Base-by-base conservation (phyloP, 257 asterid genomes). In the Paulownia fortunei region DNA sequence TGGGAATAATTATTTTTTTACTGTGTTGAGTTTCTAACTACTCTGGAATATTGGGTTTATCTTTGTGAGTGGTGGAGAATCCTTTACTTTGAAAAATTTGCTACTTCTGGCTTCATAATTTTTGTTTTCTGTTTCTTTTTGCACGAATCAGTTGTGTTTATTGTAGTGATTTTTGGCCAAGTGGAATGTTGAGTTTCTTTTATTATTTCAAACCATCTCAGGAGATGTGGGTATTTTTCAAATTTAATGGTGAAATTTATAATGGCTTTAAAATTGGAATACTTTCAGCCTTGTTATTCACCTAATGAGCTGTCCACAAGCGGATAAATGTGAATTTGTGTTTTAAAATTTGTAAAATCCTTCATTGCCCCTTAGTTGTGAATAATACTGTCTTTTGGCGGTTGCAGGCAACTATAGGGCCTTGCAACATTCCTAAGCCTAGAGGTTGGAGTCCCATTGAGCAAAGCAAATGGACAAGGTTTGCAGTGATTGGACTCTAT, bases 401-500 rank as follows among this genome's bases (percentile, higher is more conserved):
- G 68, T 87, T 75, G 83, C 92, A 93, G 99, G 99, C 98, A 82
- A 88, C 92, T 68, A 80, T 86, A 60, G 99, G 99, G 71, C 97
- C 98, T 74, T 96, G 98, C 87, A 92, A 92, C 63, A 79, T 85
- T 83, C 94, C 97, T 79, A 93, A 96, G 88, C 99, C 99, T 75
- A 91, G 91, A 86, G 90, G 86, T 32, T 96, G 99, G 99, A 93
- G 91, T 86, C 96, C 98, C 64, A 80, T 92, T 66, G 98, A 96
- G 82, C 97, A 90, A 80, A 89, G 95, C 92, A 96, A 96, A 84
- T 93, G 99, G 99, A 89, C 88, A 74, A 96, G 99, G 97, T 95
- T 81, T 81, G 85, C 70, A 65, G 49, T 79, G 27, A 71, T 63
- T 59, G 32, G 74, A 59, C 76, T 63, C 30, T 73, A 18, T 79